Percentiles rank a stretch among this genome's conserved stretches.
These are phyloP conservation scores for Coniella vitis DNA, from an alignment of 2,329 filamentous ascomycete species.

Conservation along the genomic window DNA sequence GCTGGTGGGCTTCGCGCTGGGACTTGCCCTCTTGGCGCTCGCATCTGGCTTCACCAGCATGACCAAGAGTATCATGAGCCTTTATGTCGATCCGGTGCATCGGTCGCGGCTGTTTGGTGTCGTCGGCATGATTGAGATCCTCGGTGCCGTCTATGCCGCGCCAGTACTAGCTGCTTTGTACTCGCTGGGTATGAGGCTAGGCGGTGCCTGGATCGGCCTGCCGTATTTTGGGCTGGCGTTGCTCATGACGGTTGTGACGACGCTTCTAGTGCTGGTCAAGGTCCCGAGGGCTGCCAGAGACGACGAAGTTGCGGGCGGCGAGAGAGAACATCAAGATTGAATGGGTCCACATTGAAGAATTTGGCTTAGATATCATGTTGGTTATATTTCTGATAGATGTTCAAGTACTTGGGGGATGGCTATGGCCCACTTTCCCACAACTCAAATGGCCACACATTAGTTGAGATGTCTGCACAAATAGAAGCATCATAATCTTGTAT, in stretches of 20 bases:
- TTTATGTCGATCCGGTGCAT: conserved; percentile 25
- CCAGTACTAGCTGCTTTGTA: conserved; percentile 27
- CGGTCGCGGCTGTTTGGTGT: conserved; percentile 26
- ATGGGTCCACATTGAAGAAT: no score
- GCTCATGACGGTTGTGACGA: not conserved
- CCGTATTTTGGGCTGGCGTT: conserved; percentile 1
- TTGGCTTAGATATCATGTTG: no score
- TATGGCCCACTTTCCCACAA: no score
- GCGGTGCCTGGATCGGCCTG: conserved; percentile 2
- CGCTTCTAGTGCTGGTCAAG: not conserved
- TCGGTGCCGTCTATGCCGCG: conserved; percentile 24
- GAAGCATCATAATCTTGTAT: no score
- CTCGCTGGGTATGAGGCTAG: conserved; percentile 21
- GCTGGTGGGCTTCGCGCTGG: conserved; percentile 22
- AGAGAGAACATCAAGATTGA: no score
- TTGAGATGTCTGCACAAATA: no score
- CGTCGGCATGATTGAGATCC: conserved; percentile 24
- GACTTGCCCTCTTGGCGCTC: conserved; percentile 24
- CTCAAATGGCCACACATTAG: no score
- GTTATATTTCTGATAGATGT: no score
- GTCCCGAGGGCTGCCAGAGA: not conserved
- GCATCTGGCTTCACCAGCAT: conserved; percentile 24
- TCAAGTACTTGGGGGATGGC: no score
- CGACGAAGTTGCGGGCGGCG: no score
- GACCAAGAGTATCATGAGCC: conserved; percentile 24